Percentiles rank a stretch among this genome's conserved stretches.
Conservation (phyloP, 2,329 filamentous ascomycete species). For the Pyrenochaeta sp. region DNA sequence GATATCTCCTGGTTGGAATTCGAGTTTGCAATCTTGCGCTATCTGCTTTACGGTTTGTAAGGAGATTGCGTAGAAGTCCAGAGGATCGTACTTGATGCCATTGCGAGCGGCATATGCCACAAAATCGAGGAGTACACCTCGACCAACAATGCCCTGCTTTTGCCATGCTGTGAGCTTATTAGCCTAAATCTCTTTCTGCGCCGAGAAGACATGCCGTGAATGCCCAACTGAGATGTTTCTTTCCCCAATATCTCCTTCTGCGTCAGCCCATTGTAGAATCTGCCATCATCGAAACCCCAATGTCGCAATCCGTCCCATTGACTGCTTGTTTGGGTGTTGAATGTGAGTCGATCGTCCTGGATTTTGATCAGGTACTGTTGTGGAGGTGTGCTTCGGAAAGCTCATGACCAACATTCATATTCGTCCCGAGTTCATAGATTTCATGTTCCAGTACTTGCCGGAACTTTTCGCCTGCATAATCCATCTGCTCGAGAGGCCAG, state of each 20-base stretch:
- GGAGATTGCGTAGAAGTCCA: slow-evolving; percentile 22
- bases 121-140: slow-evolving; percentile 33
- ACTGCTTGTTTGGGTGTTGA: slow-evolving; percentile 64
- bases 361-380: too few species aligned
- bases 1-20: slow-evolving; percentile 30
- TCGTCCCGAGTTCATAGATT: slow-evolving; percentile 28
- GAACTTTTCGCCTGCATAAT: slow-evolving; percentile 24
- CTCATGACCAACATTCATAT: slow-evolving; percentile 25
- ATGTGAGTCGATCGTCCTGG: slow-evolving; percentile 47
- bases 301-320: slow-evolving; percentile 60
- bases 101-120: slow-evolving; percentile 24
- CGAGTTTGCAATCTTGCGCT: slow-evolving; percentile 21
- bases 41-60: slow-evolving; percentile 21
- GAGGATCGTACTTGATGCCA: slow-evolving; percentile 23
- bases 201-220: slow-evolving; percentile 18
- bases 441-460: slow-evolving; percentile 30
- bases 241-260: slow-evolving; percentile 24
- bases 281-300: slow-evolving; percentile 28
- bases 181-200: not conserved
- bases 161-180: slow-evolving; percentile 22
- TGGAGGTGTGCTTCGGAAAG: too few species aligned
- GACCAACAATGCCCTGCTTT: slow-evolving; percentile 29
- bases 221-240: slow-evolving; percentile 22
- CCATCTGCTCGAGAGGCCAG: slow-evolving; percentile 33
- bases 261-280: slow-evolving; percentile 29